These are phyloP conservation scores for Penicillium sp. DNA, from an alignment of 2,329 filamentous ascomycete species.

Conservation along the genomic window DNA sequence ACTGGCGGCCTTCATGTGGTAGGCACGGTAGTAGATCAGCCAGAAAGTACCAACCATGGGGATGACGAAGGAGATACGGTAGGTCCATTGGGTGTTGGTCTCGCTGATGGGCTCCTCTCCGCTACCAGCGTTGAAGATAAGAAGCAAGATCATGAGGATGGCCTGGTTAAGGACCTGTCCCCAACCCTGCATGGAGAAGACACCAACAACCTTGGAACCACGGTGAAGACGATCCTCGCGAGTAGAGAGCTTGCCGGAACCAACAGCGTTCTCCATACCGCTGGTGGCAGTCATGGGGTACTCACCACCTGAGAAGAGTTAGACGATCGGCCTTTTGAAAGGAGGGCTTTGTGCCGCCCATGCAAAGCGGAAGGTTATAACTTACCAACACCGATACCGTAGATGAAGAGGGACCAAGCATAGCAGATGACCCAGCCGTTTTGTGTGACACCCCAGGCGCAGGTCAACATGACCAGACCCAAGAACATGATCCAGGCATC, in stretches of 20 bases:
- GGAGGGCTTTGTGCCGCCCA: no score
- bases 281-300: conserved; percentile 96
- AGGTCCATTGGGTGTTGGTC: conserved; percentile 76
- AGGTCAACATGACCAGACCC: conserved; percentile 82
- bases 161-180: conserved; percentile 92
- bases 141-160: conserved; percentile 71
- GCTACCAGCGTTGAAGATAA: conserved; percentile 75
- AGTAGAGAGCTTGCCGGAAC: conserved; percentile 78
- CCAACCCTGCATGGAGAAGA: conserved; percentile 98
- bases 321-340: no score
- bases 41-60: conserved; percentile 84
- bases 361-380: no score
- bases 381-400: conserved; percentile 57
- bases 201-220: conserved; percentile 87
- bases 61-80: conserved; percentile 83
- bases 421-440: conserved; percentile 98
- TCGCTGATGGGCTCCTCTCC: conserved; percentile 69
- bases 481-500: conserved; percentile 91
- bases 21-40: conserved; percentile 92
- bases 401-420: conserved; percentile 88
- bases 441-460: conserved; percentile 75
- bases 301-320: no score
- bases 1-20: conserved; percentile 82
- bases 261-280: conserved; percentile 82
- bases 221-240: conserved; percentile 89